Conservation (phyloP, 495 filamentous ascomycete genomes). For the Hypoxylon rickii region DNA sequence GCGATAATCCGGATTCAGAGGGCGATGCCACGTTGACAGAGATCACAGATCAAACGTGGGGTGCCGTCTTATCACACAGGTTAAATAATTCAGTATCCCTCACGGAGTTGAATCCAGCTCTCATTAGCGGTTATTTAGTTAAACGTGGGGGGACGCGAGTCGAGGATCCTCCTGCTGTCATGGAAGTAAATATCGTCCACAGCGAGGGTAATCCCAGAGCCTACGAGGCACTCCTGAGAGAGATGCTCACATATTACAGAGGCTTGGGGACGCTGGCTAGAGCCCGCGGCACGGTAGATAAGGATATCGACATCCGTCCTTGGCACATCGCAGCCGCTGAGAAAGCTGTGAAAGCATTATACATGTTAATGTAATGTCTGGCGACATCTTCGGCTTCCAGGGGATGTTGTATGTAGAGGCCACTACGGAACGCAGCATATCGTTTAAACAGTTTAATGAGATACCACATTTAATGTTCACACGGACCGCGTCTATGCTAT, state of each 20-base stretch:
- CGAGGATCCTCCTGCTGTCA: constrained; percentile 64
- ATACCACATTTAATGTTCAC: neutral
- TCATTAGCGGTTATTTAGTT: constrained; percentile 76
- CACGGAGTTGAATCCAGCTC: constrained; percentile 64
- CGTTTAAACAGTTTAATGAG: neutral
- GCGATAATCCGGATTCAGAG: constrained; percentile 62
- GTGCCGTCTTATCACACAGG: constrained; percentile 71
- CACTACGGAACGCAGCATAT: neutral
- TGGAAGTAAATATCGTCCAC: constrained; percentile 71
- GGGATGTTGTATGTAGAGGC: neutral
- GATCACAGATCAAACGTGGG: constrained; percentile 79
- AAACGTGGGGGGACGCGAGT: constrained; percentile 68
- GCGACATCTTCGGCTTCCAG: neutral
- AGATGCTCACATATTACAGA: constrained; percentile 75
- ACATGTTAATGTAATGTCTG: constrained; percentile 56
- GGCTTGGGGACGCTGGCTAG: constrained; percentile 75
- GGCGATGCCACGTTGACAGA: constrained; percentile 77
- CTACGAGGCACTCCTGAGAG: constrained; percentile 67
- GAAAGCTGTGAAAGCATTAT: constrained; percentile 64
- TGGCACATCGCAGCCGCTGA: constrained; percentile 87
- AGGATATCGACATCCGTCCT: constrained; percentile 68
- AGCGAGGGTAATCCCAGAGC: constrained; percentile 54
- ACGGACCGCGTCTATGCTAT: too few species aligned
- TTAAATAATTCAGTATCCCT: constrained; percentile 68
- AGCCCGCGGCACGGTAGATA: constrained; percentile 66